A percentile compares a stretch with the other conserved stretches of the same genome.
Conservation (phyloP, 2,329 filamentous ascomycete genomes). For the Sclerotinia glacialis region DNA sequence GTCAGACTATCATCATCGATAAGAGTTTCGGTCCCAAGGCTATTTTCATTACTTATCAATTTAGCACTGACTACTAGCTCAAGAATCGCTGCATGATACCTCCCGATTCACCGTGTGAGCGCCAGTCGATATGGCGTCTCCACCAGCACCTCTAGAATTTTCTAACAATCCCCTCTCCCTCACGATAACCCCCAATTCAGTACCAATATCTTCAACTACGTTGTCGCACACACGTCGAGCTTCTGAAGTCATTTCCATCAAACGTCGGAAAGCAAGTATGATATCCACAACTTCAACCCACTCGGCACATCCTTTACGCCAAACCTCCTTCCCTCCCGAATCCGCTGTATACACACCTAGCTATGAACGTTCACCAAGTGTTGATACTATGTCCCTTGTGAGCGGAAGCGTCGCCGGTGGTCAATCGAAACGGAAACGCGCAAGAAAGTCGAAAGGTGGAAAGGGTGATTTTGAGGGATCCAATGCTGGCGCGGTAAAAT, state of each 20-base stretch:
- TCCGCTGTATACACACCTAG: constrained; percentile 42
- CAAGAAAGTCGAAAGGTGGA: constrained; percentile 58
- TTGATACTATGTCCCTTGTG: constrained; percentile 58
- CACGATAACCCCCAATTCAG: constrained; percentile 45
- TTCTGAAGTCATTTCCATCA: constrained; percentile 49
- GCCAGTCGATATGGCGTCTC: constrained; percentile 35
- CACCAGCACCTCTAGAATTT: constrained; percentile 33
- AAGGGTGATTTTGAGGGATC: constrained; percentile 44
- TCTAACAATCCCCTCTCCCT: constrained; percentile 50
- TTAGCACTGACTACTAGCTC: neutral
- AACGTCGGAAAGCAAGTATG: constrained; percentile 69
- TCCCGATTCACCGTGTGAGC: neutral
- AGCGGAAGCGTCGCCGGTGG: constrained; percentile 57
- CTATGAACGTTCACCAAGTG: constrained; percentile 63
- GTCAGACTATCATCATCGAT: neutral
- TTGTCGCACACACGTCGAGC: constrained; percentile 55
- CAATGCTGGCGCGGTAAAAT: constrained; percentile 4
- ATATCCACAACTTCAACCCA: constrained; percentile 52
- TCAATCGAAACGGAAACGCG: constrained; percentile 56
- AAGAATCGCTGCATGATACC: neutral
- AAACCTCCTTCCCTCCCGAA: constrained; percentile 76
- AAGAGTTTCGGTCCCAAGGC: constrained; percentile 4
- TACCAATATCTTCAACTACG: constrained; percentile 50
- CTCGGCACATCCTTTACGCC: constrained; percentile 68
- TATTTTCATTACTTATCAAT: neutral